Percentiles rank a stretch among this genome's conserved stretches.
These are phyloP conservation scores for Aegilops umbellulata DNA, from an alignment of 176 grass and related monocot genomes.

Conservation along the genomic window DNA sequence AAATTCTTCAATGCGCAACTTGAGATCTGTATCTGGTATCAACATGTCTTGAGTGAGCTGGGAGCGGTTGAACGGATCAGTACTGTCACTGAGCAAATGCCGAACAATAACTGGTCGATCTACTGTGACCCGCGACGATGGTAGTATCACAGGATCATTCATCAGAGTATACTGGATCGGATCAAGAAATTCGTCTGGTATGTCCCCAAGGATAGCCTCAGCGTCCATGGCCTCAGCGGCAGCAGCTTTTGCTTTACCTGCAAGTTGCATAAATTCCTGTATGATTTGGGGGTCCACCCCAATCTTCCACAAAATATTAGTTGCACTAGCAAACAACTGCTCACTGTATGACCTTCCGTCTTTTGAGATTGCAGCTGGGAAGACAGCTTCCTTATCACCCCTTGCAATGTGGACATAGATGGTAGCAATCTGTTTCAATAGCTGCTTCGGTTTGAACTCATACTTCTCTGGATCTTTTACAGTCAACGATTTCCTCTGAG, in stretches of 20 bases:
- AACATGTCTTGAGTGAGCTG: constrained; percentile 97
- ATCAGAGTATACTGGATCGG: constrained; percentile 97
- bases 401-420: constrained; percentile 98
- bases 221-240: constrained; percentile 94
- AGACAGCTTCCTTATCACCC: constrained; percentile 81
- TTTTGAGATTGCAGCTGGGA: constrained; percentile 89
- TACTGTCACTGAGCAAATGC: constrained; percentile 90
- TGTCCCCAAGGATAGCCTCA: constrained; percentile 85
- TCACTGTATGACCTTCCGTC: constrained; percentile 92
- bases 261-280: constrained; percentile 81
- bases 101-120: constrained; percentile 90
- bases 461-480: constrained; percentile 99
- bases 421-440: constrained; percentile 93
- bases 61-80: constrained; percentile 92
- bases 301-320: constrained; percentile 91
- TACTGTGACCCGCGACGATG: constrained; percentile 72
- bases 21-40: constrained; percentile 72
- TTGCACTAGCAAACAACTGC: constrained; percentile 81
- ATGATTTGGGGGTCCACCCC: constrained; percentile 67
- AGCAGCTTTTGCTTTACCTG: constrained; percentile 66
- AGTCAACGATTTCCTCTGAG: constrained; percentile 93
- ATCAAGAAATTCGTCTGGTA: constrained; percentile 98
- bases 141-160: constrained; percentile 96
- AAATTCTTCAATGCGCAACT: constrained; percentile 72
- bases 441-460: constrained; percentile 88